Evolutionary conservation across 2,329 filamentous ascomycete species (phyloP), one percentile per base, ranked within the genome.

Genomic region (Clonostachys sp.): DNA sequence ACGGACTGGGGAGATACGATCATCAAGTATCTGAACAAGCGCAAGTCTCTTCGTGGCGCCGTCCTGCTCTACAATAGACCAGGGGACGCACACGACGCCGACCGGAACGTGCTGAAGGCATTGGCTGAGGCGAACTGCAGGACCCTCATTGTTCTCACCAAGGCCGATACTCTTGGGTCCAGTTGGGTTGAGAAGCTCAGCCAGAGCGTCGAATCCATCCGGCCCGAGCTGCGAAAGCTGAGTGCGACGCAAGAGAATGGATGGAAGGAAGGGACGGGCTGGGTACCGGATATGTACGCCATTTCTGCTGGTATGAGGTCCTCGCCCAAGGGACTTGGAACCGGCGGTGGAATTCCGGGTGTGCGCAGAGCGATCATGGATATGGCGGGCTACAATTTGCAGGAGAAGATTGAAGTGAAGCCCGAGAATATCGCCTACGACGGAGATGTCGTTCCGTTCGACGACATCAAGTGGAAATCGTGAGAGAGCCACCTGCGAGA

Each of bases 101-200:
- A 83, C 54, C 58, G 60, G 12, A 66, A 70, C 61, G 66, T 77
- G 50, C 58, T 83, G 34, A 59, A 65, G 48, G 60, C 76, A 41
- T 63, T 83, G 52, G 65, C 73, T 44, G 61, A 70, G 44, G 64
- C 68, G 5, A 67, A 68, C 10, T 66, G 74, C 33, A 65, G 65
- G 45, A 78, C 75, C 2, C 56, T 71, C 7, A 69, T 81, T 2
- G 69, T 81, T 5, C 58, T 83, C 44, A 83, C 80, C 12, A 81
- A 81, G 61, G 75, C 73, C 13, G 80, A 83, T 55, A 81, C 80
- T 53, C 59, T 55, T 41, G 61, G 57, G 33, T 56, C 55, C 12
- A 53, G 44, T 2, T 68, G 64, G 65, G 49, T 50, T 7, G 49
- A 48, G 12, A 48, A 46, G 17, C 69, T 66, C 49, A 47, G 47